phyloP scores from a whole-genome alignment of 176 grass and related monocot species.

The Pontederia crassipes region DNA sequence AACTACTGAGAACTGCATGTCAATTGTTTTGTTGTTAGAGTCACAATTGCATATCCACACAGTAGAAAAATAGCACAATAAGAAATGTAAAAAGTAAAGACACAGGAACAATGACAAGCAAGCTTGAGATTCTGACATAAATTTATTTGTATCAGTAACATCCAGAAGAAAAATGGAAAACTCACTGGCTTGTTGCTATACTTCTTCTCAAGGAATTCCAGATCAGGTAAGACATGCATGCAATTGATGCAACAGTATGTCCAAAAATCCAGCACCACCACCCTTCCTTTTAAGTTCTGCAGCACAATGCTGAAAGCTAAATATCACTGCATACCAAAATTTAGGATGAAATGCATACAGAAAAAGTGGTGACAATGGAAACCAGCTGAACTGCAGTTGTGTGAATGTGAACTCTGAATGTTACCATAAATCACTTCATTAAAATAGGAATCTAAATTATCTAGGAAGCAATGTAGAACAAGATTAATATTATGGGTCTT shows the following conservation, averaged over 20 bases:
- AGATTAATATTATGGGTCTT: too few species aligned
- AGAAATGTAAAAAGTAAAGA: too few species aligned
- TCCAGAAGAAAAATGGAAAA: slow-evolving; percentile 12
- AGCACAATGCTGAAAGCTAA: slow-evolving; percentile 1
- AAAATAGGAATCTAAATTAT: too few species aligned
- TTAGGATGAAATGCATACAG: too few species aligned
- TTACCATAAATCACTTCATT: too few species aligned
- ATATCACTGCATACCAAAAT: neutral
- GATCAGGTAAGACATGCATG: slow-evolving; percentile 96
- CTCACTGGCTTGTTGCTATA: slow-evolving; percentile 88
- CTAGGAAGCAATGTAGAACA: too few species aligned
- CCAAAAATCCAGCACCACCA: slow-evolving; percentile 96
- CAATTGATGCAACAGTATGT: slow-evolving; percentile 99
- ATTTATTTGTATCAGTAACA: slow-evolving; percentile 1
- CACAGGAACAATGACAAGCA: neutral
- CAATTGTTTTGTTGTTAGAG: too few species aligned
- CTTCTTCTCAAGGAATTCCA: slow-evolving; percentile 82
- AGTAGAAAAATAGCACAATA: neutral
- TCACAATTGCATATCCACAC: neutral
- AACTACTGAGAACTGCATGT: slow-evolving; percentile 77
- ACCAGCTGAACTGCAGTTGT: too few species aligned
- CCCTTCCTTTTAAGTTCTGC: slow-evolving; percentile 88
- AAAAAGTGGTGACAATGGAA: too few species aligned
- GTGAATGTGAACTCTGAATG: too few species aligned
- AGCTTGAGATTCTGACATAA: neutral